Conservation (phyloP, 495 filamentous ascomycete species). For the Aspergillus steynii region DNA sequence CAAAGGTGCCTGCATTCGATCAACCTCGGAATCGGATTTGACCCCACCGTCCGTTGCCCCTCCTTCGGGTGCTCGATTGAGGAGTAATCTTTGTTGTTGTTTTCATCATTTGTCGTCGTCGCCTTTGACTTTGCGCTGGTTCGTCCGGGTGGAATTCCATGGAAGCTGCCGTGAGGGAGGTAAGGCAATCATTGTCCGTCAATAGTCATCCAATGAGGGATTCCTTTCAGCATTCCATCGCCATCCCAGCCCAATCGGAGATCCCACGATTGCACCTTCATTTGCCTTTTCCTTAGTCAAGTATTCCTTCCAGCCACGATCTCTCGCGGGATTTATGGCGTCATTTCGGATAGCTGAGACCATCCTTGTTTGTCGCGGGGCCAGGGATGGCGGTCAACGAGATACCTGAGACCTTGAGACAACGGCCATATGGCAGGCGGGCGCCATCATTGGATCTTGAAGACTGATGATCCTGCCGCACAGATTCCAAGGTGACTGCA, state of each 20-base stretch:
- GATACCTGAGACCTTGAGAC: too few species aligned
- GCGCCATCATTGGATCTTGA: slow-evolving; percentile 20
- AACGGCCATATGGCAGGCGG: slow-evolving; percentile 7
- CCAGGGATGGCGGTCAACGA: background rate
- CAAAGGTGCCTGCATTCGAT: background rate
- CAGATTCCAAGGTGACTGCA: slow-evolving; percentile 11
- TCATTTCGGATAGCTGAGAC: background rate
- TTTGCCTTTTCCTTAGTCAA: background rate
- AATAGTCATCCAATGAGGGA: background rate
- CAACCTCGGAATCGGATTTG: background rate
- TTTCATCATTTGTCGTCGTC: background rate
- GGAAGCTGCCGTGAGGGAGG: background rate
- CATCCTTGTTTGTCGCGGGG: slow-evolving; percentile 8
- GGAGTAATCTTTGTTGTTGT: background rate
- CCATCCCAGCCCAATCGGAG: background rate
- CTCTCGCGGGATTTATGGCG: background rate
- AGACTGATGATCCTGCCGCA: slow-evolving; percentile 16
- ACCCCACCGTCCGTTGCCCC: background rate
- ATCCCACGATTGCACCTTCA: background rate
- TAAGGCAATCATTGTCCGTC: background rate
- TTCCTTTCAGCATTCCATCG: background rate
- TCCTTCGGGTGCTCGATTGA: background rate
- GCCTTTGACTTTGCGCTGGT: background rate
- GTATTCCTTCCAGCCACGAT: background rate
- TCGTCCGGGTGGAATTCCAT: background rate